These are phyloP conservation scores for Dipodascus albidus DNA, from an alignment of 805 yeast species.

Conservation along the genomic window DNA sequence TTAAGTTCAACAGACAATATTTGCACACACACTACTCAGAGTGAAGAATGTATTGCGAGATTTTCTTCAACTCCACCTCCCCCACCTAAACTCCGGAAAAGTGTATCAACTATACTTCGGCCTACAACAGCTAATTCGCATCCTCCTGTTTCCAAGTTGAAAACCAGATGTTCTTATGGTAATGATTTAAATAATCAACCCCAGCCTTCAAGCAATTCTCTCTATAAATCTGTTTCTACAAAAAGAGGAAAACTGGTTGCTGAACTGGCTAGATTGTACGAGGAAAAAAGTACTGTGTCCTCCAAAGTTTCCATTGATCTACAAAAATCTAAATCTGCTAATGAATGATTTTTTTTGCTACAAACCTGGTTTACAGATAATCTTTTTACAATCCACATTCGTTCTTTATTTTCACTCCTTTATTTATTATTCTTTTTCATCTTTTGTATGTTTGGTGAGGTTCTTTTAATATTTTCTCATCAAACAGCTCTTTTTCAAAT, in stretches of 20 bases:
- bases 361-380: no score
- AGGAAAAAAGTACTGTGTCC: conserved; percentile 32
- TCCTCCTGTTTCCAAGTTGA: conserved; percentile 8
- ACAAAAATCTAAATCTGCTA: background rate
- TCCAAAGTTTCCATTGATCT: background rate
- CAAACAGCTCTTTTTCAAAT: no score
- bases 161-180: background rate
- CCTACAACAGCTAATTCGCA: conserved; percentile 7
- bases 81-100: conserved; percentile 5
- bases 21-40: conserved; percentile 7
- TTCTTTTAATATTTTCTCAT: no score
- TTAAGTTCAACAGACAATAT: background rate
- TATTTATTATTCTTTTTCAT: background rate
- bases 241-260: conserved; percentile 48
- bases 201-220: background rate
- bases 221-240: conserved; percentile 21
- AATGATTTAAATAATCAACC: background rate
- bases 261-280: conserved; percentile 50
- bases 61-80: conserved; percentile 10
- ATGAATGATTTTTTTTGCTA: background rate
- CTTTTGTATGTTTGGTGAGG: no score
- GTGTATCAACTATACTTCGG: conserved; percentile 1
- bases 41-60: conserved; percentile 10
- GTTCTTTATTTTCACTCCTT: background rate
- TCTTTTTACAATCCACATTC: background rate